phyloP scores from a whole-genome alignment of 345 rosid species.

The Firmiana major region DNA sequence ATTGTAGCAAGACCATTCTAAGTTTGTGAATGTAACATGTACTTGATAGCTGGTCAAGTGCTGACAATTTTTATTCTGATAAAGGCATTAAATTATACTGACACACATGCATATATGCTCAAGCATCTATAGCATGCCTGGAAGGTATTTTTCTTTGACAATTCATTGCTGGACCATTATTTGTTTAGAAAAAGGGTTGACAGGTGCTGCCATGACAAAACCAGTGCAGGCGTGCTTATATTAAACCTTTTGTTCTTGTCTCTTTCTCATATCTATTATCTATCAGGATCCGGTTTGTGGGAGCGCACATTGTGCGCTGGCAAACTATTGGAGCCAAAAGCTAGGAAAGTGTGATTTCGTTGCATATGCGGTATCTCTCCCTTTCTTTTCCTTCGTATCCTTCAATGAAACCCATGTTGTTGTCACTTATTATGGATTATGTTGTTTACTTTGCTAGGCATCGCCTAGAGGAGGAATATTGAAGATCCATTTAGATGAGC shows the following conservation, averaged over 20 bases:
- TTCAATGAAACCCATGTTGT: too few relatives aligned
- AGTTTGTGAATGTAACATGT: neutral
- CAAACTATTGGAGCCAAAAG: slow-evolving; percentile 65
- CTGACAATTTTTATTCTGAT: neutral
- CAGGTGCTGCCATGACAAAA: neutral
- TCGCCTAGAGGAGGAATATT: slow-evolving; percentile 62
- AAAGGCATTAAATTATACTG: neutral
- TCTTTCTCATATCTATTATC: slow-evolving; percentile 11
- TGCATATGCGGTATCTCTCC: slow-evolving; percentile 51
- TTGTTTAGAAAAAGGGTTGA: neutral
- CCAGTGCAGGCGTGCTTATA: neutral
- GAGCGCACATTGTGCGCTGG: slow-evolving; percentile 75
- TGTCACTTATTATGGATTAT: too few relatives aligned
- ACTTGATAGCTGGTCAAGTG: neutral
- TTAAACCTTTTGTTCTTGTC: neutral
- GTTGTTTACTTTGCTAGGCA: slow-evolving; percentile 38
- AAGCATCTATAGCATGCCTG: neutral
- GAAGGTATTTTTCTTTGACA: neutral
- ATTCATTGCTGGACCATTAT: neutral
- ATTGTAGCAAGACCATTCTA: neutral
- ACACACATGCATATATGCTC: neutral
- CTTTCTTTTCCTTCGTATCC: too few relatives aligned
- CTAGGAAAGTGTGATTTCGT: slow-evolving; percentile 52
- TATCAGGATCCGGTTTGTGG: slow-evolving; percentile 81
- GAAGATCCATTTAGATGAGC: slow-evolving; percentile 46